These are phyloP conservation scores for Coemansia sp. DNA, from an alignment of 192 early-diverging fungal genomes.

Conservation along the genomic window DNA sequence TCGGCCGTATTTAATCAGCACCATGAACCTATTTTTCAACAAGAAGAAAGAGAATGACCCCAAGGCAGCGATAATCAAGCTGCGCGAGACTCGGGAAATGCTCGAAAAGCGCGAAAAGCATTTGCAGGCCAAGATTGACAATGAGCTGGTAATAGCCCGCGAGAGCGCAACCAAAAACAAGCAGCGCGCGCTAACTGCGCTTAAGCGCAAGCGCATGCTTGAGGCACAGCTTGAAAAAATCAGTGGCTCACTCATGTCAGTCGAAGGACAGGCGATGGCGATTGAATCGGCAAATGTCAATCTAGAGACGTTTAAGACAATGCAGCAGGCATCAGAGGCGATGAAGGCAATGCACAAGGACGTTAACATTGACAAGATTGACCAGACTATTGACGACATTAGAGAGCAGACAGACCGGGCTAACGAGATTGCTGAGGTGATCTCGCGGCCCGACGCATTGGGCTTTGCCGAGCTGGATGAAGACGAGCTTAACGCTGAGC, in stretches of 20 bases:
- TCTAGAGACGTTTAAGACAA: conserved; percentile 91
- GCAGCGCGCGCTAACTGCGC: conserved; percentile 80
- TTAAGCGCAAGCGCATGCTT: conserved; percentile 89
- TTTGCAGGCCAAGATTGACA: conserved; percentile 83
- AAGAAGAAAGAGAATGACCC: conserved; percentile 64
- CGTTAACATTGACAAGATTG: conserved; percentile 89
- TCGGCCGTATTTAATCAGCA: not conserved
- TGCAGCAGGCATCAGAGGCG: conserved; percentile 87
- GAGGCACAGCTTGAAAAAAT: conserved; percentile 87
- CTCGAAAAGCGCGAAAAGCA: conserved; percentile 92
- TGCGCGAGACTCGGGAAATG: conserved; percentile 89
- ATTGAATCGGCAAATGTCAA: conserved; percentile 97
- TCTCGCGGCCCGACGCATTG: conserved; percentile 83
- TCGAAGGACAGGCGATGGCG: conserved; percentile 92
- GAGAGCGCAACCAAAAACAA: conserved; percentile 92
- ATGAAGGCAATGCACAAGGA: conserved; percentile 90
- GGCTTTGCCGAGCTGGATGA: conserved; percentile 89
- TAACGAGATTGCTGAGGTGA: conserved; percentile 91
- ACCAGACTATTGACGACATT: conserved; percentile 94
- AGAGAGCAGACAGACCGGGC: conserved; percentile 96
- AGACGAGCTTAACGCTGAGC: conserved; percentile 85
- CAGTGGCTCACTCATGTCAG: conserved; percentile 80
- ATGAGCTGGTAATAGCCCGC: conserved; percentile 81
- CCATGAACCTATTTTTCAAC: conserved; percentile 76
- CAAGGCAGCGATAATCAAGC: conserved; percentile 92